A percentile compares a stretch with the other conserved stretches of the same genome.
Evolutionary conservation across 768 basidiomycete genomes (phyloP).

Genomic region (Mycena leptocephala): DNA sequence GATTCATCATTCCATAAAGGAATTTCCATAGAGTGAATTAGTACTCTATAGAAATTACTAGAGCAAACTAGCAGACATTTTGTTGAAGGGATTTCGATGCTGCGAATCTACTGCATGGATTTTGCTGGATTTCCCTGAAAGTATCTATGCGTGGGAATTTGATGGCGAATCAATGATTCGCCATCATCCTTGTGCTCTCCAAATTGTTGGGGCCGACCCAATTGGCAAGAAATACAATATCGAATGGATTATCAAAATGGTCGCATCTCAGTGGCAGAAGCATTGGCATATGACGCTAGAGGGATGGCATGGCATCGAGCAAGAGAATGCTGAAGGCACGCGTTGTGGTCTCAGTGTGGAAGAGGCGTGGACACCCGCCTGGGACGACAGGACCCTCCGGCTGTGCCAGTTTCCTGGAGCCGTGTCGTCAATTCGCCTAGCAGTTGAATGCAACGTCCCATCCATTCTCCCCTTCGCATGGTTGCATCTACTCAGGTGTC

Average conservation of each 20-base stretch:
- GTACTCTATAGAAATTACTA: too few relatives aligned
- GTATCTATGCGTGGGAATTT: too few relatives aligned
- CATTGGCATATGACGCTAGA: not conserved
- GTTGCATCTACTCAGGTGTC: not conserved
- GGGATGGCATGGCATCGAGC: not conserved
- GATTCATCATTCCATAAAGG: too few relatives aligned
- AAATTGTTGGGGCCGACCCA: not conserved
- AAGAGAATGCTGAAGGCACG: not conserved
- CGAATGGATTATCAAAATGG: constrained; percentile 6
- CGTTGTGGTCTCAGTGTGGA: not conserved
- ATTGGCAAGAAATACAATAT: constrained; percentile 23
- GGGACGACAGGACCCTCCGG: not conserved
- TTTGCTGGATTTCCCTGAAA: too few relatives aligned
- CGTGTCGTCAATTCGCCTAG: constrained; percentile 6
- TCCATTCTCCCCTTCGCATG: constrained; percentile 20
- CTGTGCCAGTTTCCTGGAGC: constrained; percentile 1
- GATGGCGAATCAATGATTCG: too few relatives aligned
- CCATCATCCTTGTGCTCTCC: too few relatives aligned
- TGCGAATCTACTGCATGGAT: too few relatives aligned
- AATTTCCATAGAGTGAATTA: too few relatives aligned
- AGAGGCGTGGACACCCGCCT: not conserved
- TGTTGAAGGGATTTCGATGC: too few relatives aligned
- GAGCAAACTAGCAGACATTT: too few relatives aligned
- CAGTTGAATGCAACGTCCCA: not conserved
- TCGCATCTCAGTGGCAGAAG: constrained; percentile 9